Percentiles rank a stretch among this genome's conserved stretches.
These are phyloP conservation scores for Picea abies DNA, from an alignment of 83 land plant species.

Conservation along the genomic window DNA sequence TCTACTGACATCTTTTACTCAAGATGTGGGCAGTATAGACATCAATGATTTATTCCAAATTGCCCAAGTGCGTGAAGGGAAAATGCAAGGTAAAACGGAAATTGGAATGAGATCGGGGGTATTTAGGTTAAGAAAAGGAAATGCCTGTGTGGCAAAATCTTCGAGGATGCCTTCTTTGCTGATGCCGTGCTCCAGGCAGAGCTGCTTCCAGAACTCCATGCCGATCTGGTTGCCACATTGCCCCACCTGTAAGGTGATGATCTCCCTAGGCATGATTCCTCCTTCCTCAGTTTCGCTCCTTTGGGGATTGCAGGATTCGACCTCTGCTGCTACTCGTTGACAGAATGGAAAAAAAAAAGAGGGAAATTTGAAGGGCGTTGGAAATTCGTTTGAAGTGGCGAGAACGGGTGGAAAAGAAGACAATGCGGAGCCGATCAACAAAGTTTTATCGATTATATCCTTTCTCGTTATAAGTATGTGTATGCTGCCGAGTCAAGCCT, in stretches of 20 bases:
- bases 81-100: neutral
- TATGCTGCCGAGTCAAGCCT: too few species aligned
- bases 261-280: conserved; percentile 86
- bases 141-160: conserved; percentile 97
- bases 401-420: too few species aligned
- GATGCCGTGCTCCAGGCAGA: conserved; percentile 98
- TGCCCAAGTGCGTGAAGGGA: neutral
- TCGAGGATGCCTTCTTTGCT: conserved; percentile 98
- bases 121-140: neutral
- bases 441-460: too few species aligned
- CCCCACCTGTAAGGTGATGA: conserved; percentile 95
- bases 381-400: too few species aligned
- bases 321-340: too few species aligned
- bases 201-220: conserved; percentile 99
- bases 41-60: too few species aligned
- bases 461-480: too few species aligned
- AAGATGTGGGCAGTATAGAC: too few species aligned
- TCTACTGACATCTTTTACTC: too few species aligned
- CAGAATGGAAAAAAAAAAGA: too few species aligned
- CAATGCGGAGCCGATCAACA: too few species aligned
- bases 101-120: neutral
- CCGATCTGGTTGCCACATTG: conserved; percentile 99
- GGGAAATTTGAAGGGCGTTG: too few species aligned
- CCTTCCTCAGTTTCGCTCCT: neutral
- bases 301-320: neutral